phyloP scores from a whole-genome alignment of 2,329 filamentous ascomycete genomes.

The Cladosporium sphaerospermum region DNA sequence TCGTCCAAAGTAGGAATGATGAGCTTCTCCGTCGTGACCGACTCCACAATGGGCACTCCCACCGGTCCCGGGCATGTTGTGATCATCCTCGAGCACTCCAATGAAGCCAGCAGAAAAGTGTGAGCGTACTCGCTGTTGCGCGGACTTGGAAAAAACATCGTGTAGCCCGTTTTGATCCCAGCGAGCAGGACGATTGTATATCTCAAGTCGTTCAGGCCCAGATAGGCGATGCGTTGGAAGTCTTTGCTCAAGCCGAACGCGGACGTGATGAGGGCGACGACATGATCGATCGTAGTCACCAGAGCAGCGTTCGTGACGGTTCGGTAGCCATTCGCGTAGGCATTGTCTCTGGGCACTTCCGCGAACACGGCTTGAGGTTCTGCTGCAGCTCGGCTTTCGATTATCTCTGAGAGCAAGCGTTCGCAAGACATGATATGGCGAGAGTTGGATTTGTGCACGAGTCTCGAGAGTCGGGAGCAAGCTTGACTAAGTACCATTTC shows the following conservation, averaged over 20 bases:
- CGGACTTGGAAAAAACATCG: background rate
- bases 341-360: background rate
- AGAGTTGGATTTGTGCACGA: no score
- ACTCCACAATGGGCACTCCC: background rate
- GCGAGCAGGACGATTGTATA: background rate
- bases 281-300: background rate
- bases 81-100: background rate
- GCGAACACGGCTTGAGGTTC: background rate
- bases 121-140: background rate
- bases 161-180: background rate
- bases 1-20: background rate
- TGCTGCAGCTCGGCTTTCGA: background rate
- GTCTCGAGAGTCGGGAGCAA: no score
- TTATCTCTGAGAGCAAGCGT: background rate
- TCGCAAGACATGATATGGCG: background rate
- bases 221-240: background rate
- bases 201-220: background rate
- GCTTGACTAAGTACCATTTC: no score
- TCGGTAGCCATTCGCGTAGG: background rate
- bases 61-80: background rate
- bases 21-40: background rate
- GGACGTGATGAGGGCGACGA: background rate
- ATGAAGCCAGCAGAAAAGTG: background rate
- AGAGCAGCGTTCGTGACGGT: background rate
- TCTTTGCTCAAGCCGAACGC: background rate